These are phyloP conservation scores for Phaeosphaeria sp. DNA, from an alignment of 2,329 filamentous ascomycete genomes.

Conservation along the genomic window DNA sequence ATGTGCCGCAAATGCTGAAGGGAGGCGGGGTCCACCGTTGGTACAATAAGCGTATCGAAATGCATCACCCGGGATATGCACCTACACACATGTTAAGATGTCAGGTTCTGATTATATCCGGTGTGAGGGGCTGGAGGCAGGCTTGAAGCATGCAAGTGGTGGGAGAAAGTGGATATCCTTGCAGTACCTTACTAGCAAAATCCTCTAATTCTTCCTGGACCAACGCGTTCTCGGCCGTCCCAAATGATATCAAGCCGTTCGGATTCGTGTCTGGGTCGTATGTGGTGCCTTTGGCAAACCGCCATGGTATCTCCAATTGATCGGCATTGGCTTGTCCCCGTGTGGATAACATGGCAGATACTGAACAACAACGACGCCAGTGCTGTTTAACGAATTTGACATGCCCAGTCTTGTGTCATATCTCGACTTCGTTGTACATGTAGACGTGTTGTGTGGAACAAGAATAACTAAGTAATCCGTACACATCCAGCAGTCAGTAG, in stretches of 20 bases:
- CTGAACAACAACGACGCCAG: neutral
- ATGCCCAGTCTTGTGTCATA: neutral
- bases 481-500: neutral
- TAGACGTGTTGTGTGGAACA: no score
- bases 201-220: conserved; percentile 56
- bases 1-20: conserved; percentile 49
- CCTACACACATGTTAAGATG: conserved; percentile 18
- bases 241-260: conserved; percentile 57
- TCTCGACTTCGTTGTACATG: neutral
- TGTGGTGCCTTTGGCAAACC: conserved; percentile 11
- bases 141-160: no score
- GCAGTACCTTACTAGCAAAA: conserved; percentile 45
- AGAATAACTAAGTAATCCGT: no score
- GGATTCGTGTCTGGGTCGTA: conserved; percentile 54
- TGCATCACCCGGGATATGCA: conserved; percentile 43
- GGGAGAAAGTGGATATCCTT: neutral
- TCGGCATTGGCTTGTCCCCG: conserved; percentile 16
- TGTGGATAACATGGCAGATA: conserved; percentile 10
- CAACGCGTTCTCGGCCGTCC: conserved; percentile 61
- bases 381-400: no score
- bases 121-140: neutral
- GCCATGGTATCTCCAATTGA: conserved; percentile 19
- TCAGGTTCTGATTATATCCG: neutral
- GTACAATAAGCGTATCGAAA: conserved; percentile 52
- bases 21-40: conserved; percentile 45